Evolutionary conservation across 805 yeast species (phyloP), one percentile per base, ranked within the genome.

Genomic region (Hanseniaspora taiwanica): DNA sequence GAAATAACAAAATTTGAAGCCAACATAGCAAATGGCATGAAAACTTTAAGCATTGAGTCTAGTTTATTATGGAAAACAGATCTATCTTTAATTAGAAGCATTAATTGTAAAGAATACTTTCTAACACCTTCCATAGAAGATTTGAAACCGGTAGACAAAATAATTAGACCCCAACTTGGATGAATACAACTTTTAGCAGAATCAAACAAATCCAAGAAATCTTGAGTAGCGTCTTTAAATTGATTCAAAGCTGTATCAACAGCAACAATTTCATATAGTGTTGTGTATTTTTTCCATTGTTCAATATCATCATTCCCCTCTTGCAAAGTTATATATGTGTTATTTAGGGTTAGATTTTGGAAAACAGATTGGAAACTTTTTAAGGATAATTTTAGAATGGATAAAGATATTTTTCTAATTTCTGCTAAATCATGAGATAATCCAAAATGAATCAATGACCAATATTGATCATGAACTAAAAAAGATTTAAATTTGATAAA

Each of bases 241-340:
- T 87, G 96, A 49, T 87, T 86, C 49, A 83, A 60, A 0, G 95
- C 81, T 0, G 95, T 76, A 54, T 86, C 96, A 31, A 86, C 69
- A 1, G 85, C 91, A 21, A 83, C 60, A 36, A 86, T 81, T 52
- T 86, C 95, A 50, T 74, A 80, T 12, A 86, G 59, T 0, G 94
- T 82, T 21, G 75, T 65, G 50, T 67, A 86, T 43, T 82, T 68
- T 34, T 72, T 67, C 96, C 96, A 86, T 18, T 75, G 69, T 5
- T 59, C 62, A 16, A 71, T 50, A 55, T 59, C 1, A 35, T n/a
- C n/a, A n/a, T n/a, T n/a, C n/a, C n/a, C n/a, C n/a, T n/a, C n/a
- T n/a, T n/a, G n/a, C n/a, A n/a, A n/a, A n/a, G n/a, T n/a, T n/a
- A n/a, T n/a, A n/a, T n/a, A n/a, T n/a, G n/a, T n/a, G n/a, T n/a